Conservation (phyloP, 805 yeast genomes). For the Candida golubevii region DNA sequence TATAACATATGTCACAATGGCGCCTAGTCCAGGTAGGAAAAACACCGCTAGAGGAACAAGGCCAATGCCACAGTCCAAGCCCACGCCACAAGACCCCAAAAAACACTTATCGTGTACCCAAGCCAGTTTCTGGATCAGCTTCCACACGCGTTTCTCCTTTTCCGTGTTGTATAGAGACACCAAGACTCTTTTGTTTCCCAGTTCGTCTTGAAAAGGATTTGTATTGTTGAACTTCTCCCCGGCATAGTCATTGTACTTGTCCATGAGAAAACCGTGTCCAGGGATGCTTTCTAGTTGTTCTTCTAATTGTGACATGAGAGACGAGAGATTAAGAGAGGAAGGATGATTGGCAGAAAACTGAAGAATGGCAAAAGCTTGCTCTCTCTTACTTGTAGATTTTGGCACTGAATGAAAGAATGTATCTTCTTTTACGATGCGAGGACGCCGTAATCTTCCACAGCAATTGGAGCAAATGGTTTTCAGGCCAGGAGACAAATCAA, state of each 20-base stretch:
- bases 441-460: too few species aligned
- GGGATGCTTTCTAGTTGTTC: constrained; percentile 34
- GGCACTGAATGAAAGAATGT: too few species aligned
- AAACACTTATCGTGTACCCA: constrained; percentile 86
- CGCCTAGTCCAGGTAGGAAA: constrained; percentile 77
- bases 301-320: constrained; percentile 13
- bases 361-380: too few species aligned
- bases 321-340: not conserved
- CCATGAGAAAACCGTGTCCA: constrained; percentile 54
- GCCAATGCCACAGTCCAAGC: constrained; percentile 73
- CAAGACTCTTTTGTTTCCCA: constrained; percentile 58
- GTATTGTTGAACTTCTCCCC: constrained; percentile 59
- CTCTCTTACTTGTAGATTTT: too few species aligned
- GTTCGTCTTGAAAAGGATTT: constrained; percentile 61
- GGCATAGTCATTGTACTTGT: constrained; percentile 60
- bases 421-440: too few species aligned
- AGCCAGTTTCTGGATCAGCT: constrained; percentile 66
- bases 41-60: constrained; percentile 68
- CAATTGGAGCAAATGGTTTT: too few species aligned
- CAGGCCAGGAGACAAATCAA: too few species aligned
- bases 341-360: too few species aligned
- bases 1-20: constrained; percentile 70
- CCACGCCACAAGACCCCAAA: constrained; percentile 64
- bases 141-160: constrained; percentile 67
- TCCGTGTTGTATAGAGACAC: constrained; percentile 48